Conservation (phyloP, 2,329 filamentous ascomycete genomes). For the Delphinella strobiligena region DNA sequence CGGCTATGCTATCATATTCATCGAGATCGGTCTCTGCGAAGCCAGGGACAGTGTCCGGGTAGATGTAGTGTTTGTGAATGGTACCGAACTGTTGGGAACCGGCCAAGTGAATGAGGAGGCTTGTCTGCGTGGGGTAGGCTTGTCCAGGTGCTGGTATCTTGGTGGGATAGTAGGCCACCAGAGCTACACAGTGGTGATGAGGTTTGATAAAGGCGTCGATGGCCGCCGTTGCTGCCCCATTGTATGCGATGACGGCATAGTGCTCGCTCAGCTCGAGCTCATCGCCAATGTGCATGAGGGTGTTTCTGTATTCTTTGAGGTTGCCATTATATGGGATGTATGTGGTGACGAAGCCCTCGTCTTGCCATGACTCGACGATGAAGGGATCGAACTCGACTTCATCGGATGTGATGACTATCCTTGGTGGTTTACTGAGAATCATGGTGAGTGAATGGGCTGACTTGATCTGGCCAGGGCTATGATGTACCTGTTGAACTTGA, state of each 20-base stretch:
- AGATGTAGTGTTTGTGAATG: slow-evolving; percentile 28
- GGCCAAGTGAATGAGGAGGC: slow-evolving; percentile 29
- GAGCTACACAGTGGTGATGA: slow-evolving; percentile 25
- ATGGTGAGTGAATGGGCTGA: background rate
- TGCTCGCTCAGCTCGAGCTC: slow-evolving; percentile 22
- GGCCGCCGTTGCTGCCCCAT: slow-evolving; percentile 26
- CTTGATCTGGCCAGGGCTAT: too few relatives aligned
- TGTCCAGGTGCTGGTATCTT: slow-evolving; percentile 23
- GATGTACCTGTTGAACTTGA: slow-evolving; percentile 16
- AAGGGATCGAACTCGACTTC: slow-evolving; percentile 25
- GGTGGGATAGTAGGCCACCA: slow-evolving; percentile 32
- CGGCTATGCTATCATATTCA: slow-evolving; percentile 28
- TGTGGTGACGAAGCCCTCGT: slow-evolving; percentile 30
- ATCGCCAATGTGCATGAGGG: slow-evolving; percentile 25
- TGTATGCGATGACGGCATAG: slow-evolving; percentile 26
- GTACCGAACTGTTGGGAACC: slow-evolving; percentile 24
- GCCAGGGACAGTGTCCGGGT: slow-evolving; percentile 24
- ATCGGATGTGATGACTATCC: slow-evolving; percentile 27
- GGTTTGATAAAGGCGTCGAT: slow-evolving; percentile 30
- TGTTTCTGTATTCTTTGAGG: slow-evolving; percentile 19
- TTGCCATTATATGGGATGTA: slow-evolving; percentile 23
- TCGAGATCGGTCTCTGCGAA: slow-evolving; percentile 31
- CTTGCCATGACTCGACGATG: slow-evolving; percentile 26
- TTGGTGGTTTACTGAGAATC: slow-evolving; percentile 13
- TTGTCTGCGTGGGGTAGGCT: slow-evolving; percentile 25